Evolutionary conservation across 179 eudicot genomes (phyloP), one percentile per base, ranked within the genome.

Genomic region (Silene coronaria): DNA sequence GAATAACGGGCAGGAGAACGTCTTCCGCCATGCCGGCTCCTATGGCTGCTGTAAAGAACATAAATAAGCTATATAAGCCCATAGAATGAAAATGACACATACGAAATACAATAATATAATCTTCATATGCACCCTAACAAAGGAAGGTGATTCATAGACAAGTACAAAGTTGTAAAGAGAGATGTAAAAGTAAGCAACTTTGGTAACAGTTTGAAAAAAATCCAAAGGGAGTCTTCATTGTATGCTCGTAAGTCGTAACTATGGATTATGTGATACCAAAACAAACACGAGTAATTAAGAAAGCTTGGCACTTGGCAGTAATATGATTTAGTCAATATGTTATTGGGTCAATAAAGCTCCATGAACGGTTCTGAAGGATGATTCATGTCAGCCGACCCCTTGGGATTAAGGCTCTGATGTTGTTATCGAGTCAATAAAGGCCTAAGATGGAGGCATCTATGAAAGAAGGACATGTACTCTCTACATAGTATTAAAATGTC

Each of bases 1-100:
- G 92, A 90, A 81, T 86, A 80, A 23, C 88, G 91, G 32, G 87
- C 84, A 8, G 92, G 97, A 48, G 97, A 92, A 48, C 91, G 84
- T 69, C 98, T 88, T 77, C 97, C 84, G 84, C 86, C 91, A 84
- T 26, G 67, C 9, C 91, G 84, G 24, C 93, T 85, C 63, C 97
- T 86, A 46, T 70, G 74, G 42, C 74, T 70, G 61, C 62, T 48
- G 74, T 38, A 53, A n/a, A 51, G 10, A 27, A 36, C 23, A 23
- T 24, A 67, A n/a, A 19, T 1, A 45, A 48, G 34, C 24, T 70
- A 21, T 36, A n/a, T n/a, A n/a, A 17, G 6, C 13, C 9, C 62
- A 3, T 19, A 70, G 62, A 53, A 28, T 53, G 24, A 27, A 53
- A 34, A 30, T 12, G n/a, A 45, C 34, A 22, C 70, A 17, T 0